phyloP scores from a whole-genome alignment of 2,329 filamentous ascomycete species.

The Akanthomyces dipterigenus region DNA sequence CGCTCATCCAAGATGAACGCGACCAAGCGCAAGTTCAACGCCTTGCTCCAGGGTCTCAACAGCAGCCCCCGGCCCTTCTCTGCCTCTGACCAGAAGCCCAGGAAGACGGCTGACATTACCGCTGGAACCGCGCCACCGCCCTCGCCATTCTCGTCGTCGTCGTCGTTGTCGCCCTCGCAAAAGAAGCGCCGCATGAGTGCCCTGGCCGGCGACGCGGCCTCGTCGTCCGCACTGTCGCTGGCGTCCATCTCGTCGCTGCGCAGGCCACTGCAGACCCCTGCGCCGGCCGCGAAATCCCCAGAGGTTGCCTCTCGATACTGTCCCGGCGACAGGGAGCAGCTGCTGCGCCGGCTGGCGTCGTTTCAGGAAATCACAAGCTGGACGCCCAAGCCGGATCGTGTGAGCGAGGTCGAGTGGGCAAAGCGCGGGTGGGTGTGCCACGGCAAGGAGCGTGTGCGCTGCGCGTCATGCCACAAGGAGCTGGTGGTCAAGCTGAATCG shows the following conservation, averaged over 20 bases:
- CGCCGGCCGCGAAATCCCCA: constrained; percentile 13
- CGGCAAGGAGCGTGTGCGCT: constrained; percentile 75
- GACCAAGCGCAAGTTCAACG: constrained; percentile 80
- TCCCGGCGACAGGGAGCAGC: constrained; percentile 76
- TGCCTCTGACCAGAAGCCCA: constrained; percentile 19
- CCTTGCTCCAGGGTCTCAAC: constrained; percentile 61
- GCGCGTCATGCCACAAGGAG: constrained; percentile 77
- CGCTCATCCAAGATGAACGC: constrained; percentile 51
- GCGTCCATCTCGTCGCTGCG: constrained; percentile 14
- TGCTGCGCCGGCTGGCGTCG: constrained; percentile 73
- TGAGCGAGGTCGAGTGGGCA: constrained; percentile 91
- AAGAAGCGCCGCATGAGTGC: constrained; percentile 48
- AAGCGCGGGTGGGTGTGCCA: constrained; percentile 87
- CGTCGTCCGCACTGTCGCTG: constrained; percentile 20
- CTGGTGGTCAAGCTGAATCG: constrained; percentile 72
- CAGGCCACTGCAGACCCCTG: constrained; percentile 9
- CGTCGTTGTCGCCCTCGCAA: constrained; percentile 14
- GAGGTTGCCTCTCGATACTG: constrained; percentile 61
- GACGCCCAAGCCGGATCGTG: constrained; percentile 81
- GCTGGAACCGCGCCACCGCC: background rate
- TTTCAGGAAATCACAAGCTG: constrained; percentile 89
- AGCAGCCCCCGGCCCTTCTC: constrained; percentile 31
- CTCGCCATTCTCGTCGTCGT: background rate
- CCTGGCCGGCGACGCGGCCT: constrained; percentile 16
- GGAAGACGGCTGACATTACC: constrained; percentile 8